Conservation (phyloP, 148 eudicot genomes). For the Bassia scoparia region DNA sequence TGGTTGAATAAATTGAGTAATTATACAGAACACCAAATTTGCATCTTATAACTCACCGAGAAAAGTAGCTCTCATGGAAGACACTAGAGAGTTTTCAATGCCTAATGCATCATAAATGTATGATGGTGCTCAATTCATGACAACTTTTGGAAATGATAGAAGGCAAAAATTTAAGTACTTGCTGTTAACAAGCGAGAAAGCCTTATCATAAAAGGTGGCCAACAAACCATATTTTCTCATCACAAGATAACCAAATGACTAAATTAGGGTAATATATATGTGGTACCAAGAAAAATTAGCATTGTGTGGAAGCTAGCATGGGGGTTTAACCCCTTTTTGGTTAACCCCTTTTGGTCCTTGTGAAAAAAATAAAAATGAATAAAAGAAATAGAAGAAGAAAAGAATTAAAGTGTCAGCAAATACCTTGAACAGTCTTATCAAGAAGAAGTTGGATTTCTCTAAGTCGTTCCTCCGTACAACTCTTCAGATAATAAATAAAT, state of each 20-base stretch:
- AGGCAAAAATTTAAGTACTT: not conserved
- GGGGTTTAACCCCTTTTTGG: too few species aligned
- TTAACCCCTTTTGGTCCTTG: too few species aligned
- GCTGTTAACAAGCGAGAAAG: not conserved
- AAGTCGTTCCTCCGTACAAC: conserved; percentile 39
- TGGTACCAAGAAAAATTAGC: not conserved
- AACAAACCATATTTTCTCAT: not conserved
- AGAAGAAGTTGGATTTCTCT: conserved; percentile 50
- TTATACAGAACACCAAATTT: not conserved
- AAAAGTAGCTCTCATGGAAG: not conserved
- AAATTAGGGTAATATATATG: conserved; percentile 6
- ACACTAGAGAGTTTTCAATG: not conserved
- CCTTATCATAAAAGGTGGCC: not conserved
- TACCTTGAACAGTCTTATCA: conserved; percentile 86
- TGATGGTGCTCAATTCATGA: too few species aligned
- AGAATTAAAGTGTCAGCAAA: not conserved
- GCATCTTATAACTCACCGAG: not conserved
- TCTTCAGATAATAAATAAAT: conserved; percentile 34
- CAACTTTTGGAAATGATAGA: too few species aligned
- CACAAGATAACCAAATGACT: conserved; percentile 8
- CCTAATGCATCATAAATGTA: not conserved
- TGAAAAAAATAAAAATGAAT: too few species aligned
- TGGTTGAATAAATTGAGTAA: too few species aligned
- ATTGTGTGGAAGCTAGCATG: too few species aligned
- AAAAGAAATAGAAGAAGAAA: too few species aligned